Evolutionary conservation across 2,329 filamentous ascomycete genomes (phyloP), one percentile per base, ranked within the genome.

Genomic region (Aspergillus sojae): DNA sequence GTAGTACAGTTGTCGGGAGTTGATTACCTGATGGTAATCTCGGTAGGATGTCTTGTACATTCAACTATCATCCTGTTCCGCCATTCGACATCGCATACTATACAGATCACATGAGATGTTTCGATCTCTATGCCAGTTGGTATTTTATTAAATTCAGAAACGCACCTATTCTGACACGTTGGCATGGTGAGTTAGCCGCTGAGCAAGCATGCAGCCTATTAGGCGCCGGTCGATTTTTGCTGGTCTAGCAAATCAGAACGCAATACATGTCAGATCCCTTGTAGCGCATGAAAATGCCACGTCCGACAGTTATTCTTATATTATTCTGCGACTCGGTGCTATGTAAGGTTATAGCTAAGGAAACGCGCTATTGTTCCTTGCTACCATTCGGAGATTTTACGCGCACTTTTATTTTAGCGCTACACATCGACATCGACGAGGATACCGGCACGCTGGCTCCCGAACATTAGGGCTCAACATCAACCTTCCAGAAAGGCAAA

Each of bases 401-500:
- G 28, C 16, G 10, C 48, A 12, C 19, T 9, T n/a, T 9, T 5
- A 19, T 5, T 0, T n/a, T 34, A 19, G 3, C 48, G 4, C 48
- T 21, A 11, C 10, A 14, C 4, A 12, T 32, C n/a, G 16, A 28
- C 1, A 2, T 32, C 11, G 14, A 30, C 10, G 19, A 14, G 7
- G 19, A n/a, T 50, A 50, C 23, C 14, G 1, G 16, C 45, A 0
- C 3, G 14, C 1, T 16, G 0, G 0, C 10, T 43, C 43, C 4
- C 10, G 4, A 16, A 9, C 9, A 3, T 16, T 28, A 9, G 5
- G 16, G 5, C 5, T 14, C 26, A 2, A 30, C 9, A 19, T 1
- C 0, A 6, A 45, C n/a, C n/a, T 5, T 21, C 10, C 1, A n/a
- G 10, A 1, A 2, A 4, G n/a, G 5, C 1, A 2, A 4, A 10